A percentile compares a stretch with the other conserved stretches of the same genome.
Evolutionary conservation across 176 grass and related monocot genomes (phyloP).

Genomic region (Raddia distichophylla): DNA sequence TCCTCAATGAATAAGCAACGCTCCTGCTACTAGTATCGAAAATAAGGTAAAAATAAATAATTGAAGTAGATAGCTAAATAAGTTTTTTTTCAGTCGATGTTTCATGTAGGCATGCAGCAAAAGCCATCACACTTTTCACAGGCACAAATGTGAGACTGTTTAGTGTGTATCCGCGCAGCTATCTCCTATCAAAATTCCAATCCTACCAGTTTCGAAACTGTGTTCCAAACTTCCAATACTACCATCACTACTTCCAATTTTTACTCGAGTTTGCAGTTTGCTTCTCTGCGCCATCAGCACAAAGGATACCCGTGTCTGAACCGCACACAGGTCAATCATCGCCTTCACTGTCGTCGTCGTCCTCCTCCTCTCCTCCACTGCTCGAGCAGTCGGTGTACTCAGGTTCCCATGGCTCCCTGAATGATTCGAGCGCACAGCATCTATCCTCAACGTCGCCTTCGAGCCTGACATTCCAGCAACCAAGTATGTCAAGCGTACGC

Average conservation of each 20-base stretch:
- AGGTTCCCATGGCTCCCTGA: conserved; percentile 62
- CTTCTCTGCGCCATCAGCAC: background rate
- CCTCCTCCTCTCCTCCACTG: background rate
- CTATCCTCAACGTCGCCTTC: conserved; percentile 42
- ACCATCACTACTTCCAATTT: background rate
- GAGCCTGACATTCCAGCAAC: conserved; percentile 55
- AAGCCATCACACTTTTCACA: background rate
- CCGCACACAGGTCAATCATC: conserved; percentile 23
- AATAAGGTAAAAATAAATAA: no score
- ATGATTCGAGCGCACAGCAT: conserved; percentile 42
- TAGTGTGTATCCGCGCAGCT: background rate
- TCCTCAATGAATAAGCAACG: no score
- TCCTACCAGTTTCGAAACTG: no score
- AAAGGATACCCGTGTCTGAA: background rate
- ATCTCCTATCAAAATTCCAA: background rate
- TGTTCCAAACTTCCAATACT: background rate
- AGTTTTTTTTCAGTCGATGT: background rate
- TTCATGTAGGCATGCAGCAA: background rate
- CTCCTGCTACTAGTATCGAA: no score
- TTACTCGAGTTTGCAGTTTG: background rate
- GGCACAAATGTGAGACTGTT: background rate
- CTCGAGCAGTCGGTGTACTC: conserved; percentile 34
- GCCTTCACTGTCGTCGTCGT: conserved; percentile 5
- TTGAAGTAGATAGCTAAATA: no score
- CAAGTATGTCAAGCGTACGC: conserved; percentile 48